A percentile compares a stretch with the other conserved stretches of the same genome.
Conservation (phyloP, 2,329 filamentous ascomycete species). For the Hymenotorrendiella dingleyae region DNA sequence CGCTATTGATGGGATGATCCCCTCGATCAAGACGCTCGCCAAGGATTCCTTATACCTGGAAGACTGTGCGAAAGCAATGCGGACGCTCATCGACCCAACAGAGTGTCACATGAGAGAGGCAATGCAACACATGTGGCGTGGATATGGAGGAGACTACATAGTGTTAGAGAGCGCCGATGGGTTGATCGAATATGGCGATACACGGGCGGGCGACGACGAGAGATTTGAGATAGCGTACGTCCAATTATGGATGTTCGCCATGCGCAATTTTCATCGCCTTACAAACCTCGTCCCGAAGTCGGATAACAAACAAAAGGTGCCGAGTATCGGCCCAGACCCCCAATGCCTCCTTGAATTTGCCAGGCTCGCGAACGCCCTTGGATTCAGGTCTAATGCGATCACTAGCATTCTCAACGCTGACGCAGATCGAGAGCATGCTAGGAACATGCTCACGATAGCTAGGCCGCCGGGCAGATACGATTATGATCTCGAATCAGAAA, state of each 20-base stretch:
- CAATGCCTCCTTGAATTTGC: constrained; percentile 11
- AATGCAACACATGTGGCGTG: constrained; percentile 32
- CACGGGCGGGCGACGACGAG: constrained; percentile 3
- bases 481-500: constrained; percentile 12
- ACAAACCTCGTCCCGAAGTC: constrained; percentile 9
- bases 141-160: constrained; percentile 32
- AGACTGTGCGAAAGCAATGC: constrained; percentile 8
- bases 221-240: constrained; percentile 11
- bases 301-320: constrained; percentile 11
- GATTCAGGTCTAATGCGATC: constrained; percentile 10
- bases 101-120: constrained; percentile 15
- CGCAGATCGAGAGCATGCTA: constrained; percentile 6
- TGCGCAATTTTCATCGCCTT: constrained; percentile 9
- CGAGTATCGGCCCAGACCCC: constrained; percentile 4
- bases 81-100: constrained; percentile 9
- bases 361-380: constrained; percentile 6
- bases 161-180: constrained; percentile 9
- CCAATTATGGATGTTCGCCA: constrained; percentile 11
- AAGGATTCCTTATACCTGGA: constrained; percentile 13
- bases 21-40: constrained; percentile 10
- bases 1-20: constrained; percentile 10
- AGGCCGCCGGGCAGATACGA: constrained; percentile 7
- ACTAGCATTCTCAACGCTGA: constrained; percentile 9
- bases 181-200: constrained; percentile 8
- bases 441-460: constrained; percentile 10